phyloP scores from a whole-genome alignment of 164 flowering plant species.

The Nelumbo lutea region DNA sequence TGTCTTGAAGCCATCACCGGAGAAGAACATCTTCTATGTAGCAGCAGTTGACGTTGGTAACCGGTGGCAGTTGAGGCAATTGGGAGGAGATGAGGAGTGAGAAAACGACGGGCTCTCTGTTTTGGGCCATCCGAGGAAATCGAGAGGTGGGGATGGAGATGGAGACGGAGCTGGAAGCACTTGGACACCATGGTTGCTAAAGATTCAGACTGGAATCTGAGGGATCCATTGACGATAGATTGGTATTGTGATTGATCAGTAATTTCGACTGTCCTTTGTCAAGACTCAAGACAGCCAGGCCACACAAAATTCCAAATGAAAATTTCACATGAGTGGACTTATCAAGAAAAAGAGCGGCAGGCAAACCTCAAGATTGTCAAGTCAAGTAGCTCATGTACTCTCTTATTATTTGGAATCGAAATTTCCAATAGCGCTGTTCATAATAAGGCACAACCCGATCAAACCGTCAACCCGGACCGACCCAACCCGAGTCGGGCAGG shows the following conservation, averaged over 20 bases:
- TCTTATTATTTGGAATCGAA: too few species aligned
- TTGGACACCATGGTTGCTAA: constrained; percentile 38
- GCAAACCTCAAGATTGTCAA: too few species aligned
- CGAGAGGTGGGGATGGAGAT: constrained; percentile 25
- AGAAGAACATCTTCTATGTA: constrained; percentile 16
- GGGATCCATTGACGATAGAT: constrained; percentile 19
- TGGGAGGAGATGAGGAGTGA: neutral
- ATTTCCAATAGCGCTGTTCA: too few species aligned
- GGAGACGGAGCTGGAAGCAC: constrained; percentile 33
- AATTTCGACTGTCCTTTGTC: too few species aligned
- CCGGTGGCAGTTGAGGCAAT: constrained; percentile 2
- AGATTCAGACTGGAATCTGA: constrained; percentile 15
- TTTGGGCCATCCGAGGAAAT: constrained; percentile 11
- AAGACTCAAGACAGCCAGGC: too few species aligned
- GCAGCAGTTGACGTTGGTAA: constrained; percentile 1
- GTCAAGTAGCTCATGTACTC: too few species aligned
- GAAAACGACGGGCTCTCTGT: neutral
- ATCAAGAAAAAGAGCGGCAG: too few species aligned
- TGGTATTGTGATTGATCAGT: constrained; percentile 1
- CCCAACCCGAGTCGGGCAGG: too few species aligned
- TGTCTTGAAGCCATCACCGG: constrained; percentile 33
- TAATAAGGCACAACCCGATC: too few species aligned
- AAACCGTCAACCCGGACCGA: too few species aligned
- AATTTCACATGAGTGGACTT: too few species aligned
- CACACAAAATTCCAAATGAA: too few species aligned